Evolutionary conservation across 2,329 filamentous ascomycete species (phyloP).

Genomic region (Ceratocystis destructans): DNA sequence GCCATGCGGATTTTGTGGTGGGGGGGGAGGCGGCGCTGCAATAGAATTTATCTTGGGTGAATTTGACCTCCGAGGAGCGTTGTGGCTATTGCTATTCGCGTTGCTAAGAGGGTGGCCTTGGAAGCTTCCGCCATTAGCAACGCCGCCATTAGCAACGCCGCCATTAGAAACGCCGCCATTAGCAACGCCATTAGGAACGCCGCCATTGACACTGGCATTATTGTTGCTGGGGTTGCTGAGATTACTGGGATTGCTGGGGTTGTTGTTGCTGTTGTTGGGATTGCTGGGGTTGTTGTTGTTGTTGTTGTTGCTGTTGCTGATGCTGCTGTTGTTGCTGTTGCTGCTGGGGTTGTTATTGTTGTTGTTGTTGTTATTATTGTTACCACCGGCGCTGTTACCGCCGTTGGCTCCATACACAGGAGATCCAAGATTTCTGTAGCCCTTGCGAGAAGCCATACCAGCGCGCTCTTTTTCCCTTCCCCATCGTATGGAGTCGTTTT

Average conservation of each 20-base stretch:
- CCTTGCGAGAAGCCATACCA: conserved; percentile 13
- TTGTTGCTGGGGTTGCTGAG: not conserved
- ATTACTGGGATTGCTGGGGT: not conserved
- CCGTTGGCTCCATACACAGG: conserved; percentile 7
- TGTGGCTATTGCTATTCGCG: not conserved
- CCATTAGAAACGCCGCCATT: not conserved
- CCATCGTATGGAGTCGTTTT: conserved; percentile 48
- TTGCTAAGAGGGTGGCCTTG: not conserved
- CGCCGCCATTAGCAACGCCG: not conserved
- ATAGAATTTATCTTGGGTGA: conserved; percentile 14
- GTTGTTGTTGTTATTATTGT: not conserved
- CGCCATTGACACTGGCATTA: not conserved
- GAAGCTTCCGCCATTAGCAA: not conserved
- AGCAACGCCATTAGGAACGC: no score
- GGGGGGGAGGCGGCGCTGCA: conserved; percentile 11
- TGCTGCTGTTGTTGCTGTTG: no score
- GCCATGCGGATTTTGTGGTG: not conserved
- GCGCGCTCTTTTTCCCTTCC: conserved; percentile 45
- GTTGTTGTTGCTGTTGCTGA: not conserved
- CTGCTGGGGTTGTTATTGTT: not conserved
- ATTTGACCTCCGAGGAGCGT: conserved; percentile 1
- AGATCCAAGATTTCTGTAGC: conserved; percentile 11
- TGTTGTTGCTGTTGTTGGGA: not conserved
- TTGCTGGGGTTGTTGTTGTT: not conserved
- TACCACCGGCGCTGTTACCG: not conserved